phyloP scores from a whole-genome alignment of 2,329 filamentous ascomycete genomes.

The Pseudogymnoascus sp. region DNA sequence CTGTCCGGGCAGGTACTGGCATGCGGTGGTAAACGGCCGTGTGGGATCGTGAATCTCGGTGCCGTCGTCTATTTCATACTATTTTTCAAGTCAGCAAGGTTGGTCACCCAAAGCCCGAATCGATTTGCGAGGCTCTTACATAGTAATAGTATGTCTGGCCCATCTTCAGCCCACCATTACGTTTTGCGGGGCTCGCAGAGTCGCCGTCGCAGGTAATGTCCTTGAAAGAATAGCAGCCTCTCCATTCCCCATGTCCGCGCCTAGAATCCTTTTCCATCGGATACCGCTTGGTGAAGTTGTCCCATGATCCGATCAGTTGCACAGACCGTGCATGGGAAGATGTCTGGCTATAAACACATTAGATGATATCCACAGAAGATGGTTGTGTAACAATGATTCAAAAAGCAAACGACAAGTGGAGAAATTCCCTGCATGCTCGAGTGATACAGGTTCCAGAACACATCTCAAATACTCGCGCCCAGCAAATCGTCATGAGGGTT shows the following conservation, averaged over 20 bases:
- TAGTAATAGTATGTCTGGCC: slow-evolving; percentile 94
- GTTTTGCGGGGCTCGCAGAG: slow-evolving; percentile 41
- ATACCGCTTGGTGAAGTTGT: slow-evolving; percentile 78
- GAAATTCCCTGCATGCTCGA: neutral
- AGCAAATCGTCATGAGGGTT: neutral
- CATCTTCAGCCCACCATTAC: slow-evolving; percentile 80
- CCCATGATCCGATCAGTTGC: slow-evolving; percentile 84
- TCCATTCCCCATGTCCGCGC: slow-evolving; percentile 70
- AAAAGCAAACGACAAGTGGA: neutral
- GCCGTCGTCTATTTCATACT: slow-evolving; percentile 79
- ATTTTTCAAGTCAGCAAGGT: slow-evolving; percentile 10
- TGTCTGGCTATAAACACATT: slow-evolving; percentile 42
- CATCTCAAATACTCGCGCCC: neutral
- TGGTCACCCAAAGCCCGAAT: neutral
- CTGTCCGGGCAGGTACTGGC: slow-evolving; percentile 83
- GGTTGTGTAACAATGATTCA: neutral
- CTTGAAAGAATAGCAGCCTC: slow-evolving; percentile 77
- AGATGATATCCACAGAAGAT: neutral
- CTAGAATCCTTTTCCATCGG: slow-evolving; percentile 72
- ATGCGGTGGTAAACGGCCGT: slow-evolving; percentile 66
- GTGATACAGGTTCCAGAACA: neutral
- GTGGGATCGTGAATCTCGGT: slow-evolving; percentile 67
- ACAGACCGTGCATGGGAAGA: slow-evolving; percentile 58
- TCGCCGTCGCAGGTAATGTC: slow-evolving; percentile 76
- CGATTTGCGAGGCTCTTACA: slow-evolving; percentile 38